Conservation (phyloP, 1,284 basidiomycete species). For the Wolfiporia cocos region DNA sequence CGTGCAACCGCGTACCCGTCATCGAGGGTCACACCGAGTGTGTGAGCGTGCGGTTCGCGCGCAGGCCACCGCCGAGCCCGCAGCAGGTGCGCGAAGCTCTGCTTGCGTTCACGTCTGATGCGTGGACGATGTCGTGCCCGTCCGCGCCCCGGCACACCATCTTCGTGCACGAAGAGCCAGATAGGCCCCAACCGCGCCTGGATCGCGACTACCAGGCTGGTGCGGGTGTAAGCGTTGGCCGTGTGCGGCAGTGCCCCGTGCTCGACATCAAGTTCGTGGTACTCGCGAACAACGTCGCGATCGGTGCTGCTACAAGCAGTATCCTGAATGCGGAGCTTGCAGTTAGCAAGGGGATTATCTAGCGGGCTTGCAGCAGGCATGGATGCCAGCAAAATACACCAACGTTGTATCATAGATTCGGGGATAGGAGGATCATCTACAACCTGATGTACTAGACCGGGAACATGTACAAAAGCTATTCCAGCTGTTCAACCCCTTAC, state of each 20-base stretch:
- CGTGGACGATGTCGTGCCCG: constrained; percentile 78
- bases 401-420: constrained; percentile 10
- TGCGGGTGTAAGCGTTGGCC: constrained; percentile 88
- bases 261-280: constrained; percentile 96
- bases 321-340: constrained; percentile 98
- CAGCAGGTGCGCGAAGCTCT: constrained; percentile 88
- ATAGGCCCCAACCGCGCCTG: constrained; percentile 91
- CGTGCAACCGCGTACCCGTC: constrained; percentile 48
- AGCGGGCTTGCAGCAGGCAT: constrained; percentile 21
- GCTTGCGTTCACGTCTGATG: constrained; percentile 69
- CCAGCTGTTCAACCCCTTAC: no score
- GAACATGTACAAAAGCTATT: no score
- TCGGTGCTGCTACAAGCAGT: constrained; percentile 95
- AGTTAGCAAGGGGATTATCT: constrained; percentile 71
- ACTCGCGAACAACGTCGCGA: constrained; percentile 91
- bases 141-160: constrained; percentile 87
- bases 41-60: constrained; percentile 82
- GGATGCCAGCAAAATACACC: no score
- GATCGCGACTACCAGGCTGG: constrained; percentile 92
- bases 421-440: constrained; percentile 1
- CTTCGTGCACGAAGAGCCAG: constrained; percentile 87
- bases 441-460: background rate
- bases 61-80: constrained; percentile 77
- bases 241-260: constrained; percentile 87
- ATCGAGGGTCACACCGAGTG: constrained; percentile 93